phyloP scores from a whole-genome alignment of 1,284 basidiomycete species.

The Stereum hirsutum region DNA sequence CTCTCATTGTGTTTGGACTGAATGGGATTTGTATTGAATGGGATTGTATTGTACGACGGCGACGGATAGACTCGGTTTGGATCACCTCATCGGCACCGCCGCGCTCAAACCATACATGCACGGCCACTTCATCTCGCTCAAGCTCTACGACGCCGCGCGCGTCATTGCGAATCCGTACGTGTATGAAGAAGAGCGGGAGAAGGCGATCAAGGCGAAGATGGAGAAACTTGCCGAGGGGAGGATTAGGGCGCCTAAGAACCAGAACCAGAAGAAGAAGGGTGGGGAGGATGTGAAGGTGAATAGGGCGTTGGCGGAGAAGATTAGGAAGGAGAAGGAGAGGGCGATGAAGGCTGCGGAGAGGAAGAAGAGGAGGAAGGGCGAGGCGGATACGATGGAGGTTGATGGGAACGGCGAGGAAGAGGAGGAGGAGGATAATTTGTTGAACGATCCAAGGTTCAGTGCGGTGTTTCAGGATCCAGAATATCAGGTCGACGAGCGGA shows the following conservation, averaged over 20 bases:
- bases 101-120: conserved; percentile 99
- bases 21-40: conserved; percentile 8
- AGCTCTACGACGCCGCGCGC: conserved; percentile 92
- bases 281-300: conserved; percentile 80
- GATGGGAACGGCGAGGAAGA: conserved; percentile 27
- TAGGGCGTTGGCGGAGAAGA: conserved; percentile 84
- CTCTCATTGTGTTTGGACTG: conserved; percentile 1
- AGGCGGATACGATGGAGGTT: conserved; percentile 29
- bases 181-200: conserved; percentile 91
- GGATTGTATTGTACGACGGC: too few species aligned
- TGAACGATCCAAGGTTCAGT: conserved; percentile 86
- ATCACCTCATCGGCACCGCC: conserved; percentile 90
- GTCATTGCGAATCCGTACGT: conserved; percentile 95
- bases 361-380: conserved; percentile 40
- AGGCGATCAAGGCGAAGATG: conserved; percentile 80
- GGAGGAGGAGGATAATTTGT: conserved; percentile 39
- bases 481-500: conserved; percentile 86
- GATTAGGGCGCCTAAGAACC: conserved; percentile 74
- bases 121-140: conserved; percentile 95
- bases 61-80: conserved; percentile 82
- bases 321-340: conserved; percentile 68
- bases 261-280: too few species aligned
- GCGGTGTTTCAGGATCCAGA: conserved; percentile 92
- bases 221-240: conserved; percentile 90
- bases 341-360: conserved; percentile 53